Evolutionary conservation across 2,329 filamentous ascomycete genomes (phyloP), one percentile per base, ranked within the genome.

Genomic region (Apiospora pterosperma): DNA sequence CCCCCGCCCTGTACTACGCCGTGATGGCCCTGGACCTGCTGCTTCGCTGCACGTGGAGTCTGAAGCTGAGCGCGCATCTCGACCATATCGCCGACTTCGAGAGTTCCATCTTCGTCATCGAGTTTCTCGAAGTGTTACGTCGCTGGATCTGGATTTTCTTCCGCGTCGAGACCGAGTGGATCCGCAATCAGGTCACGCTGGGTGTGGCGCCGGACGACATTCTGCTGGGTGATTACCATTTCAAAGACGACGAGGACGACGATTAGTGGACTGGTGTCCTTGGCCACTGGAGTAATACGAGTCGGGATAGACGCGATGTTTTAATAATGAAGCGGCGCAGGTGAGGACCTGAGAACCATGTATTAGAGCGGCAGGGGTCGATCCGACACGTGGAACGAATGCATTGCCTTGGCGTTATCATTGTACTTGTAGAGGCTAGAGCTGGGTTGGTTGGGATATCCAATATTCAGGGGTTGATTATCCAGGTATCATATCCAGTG

Each of bases 61-160:
- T 96, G 74, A 97, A 97, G 80, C 85, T 98, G 31, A 92, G 90
- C 69, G 88, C 92, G 36, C 90, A 92, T 75, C 80, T 97, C 64
- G 90, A 94, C 75, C 92, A 92, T 75, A 89, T 97, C 64, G 90
- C 91, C 70, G 93, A 97, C 75, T 87, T 93, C 62, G 96, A 98
- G 80, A 90, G 89, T 63, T 92, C 92, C 8, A 92, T 98, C 55
- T 99, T 97, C 75, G 72, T 95, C 31, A 87, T 98, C 72, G 91
- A 97, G 81, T 84, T 92, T 55, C 81, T 97, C 12, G 96, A 99
- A 80, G 91, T 98, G 21, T 84, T 92, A 58, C 86, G 96, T 59
- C 85, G 96, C 64, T 98, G 95, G 93, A 85, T 98, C 66, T 99
- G 96, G 96, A 93, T 97, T 64, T 98, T 97, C 78, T 92, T 98